A percentile compares a stretch with the other conserved stretches of the same genome.
Evolutionary conservation across 257 asterid species (phyloP).

Genomic region (Rauvolfia tetraphylla): DNA sequence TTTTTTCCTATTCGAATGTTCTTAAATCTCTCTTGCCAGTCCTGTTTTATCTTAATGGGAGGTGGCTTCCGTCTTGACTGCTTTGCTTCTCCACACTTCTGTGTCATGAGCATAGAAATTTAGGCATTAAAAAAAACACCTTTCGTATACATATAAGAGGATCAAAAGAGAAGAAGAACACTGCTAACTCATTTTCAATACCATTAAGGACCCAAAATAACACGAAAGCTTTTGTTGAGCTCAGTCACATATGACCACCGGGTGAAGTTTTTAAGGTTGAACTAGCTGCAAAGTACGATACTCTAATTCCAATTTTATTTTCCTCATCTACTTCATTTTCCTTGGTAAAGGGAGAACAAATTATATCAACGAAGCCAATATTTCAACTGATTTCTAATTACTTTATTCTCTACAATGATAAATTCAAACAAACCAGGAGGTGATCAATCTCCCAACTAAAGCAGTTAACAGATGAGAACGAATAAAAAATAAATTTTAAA

Average conservation of each 20-base stretch:
- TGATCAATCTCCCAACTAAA: not conserved
- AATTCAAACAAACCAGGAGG: not conserved
- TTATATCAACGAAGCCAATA: not conserved
- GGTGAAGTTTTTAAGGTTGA: not conserved
- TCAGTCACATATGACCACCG: not conserved
- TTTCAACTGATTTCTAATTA: not conserved
- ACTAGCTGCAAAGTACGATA: not conserved
- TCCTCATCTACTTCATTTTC: not conserved
- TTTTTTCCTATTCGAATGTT: slow-evolving; percentile 66
- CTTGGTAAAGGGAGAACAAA: not conserved
- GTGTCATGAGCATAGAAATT: slow-evolving; percentile 25
- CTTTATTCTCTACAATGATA: not conserved
- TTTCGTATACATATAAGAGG: not conserved
- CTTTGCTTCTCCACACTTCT: slow-evolving; percentile 48
- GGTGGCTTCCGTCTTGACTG: slow-evolving; percentile 50
- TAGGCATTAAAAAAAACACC: not conserved
- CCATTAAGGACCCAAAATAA: not conserved
- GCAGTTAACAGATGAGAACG: not conserved
- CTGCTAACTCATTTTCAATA: not conserved
- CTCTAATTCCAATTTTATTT: not conserved
- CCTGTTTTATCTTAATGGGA: slow-evolving; percentile 74
- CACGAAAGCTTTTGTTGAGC: not conserved
- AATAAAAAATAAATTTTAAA: not conserved
- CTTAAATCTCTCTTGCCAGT: slow-evolving; percentile 83
- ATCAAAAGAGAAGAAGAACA: not conserved